phyloP scores from a whole-genome alignment of 306 rosid genomes.

The Benincasa hispida region DNA sequence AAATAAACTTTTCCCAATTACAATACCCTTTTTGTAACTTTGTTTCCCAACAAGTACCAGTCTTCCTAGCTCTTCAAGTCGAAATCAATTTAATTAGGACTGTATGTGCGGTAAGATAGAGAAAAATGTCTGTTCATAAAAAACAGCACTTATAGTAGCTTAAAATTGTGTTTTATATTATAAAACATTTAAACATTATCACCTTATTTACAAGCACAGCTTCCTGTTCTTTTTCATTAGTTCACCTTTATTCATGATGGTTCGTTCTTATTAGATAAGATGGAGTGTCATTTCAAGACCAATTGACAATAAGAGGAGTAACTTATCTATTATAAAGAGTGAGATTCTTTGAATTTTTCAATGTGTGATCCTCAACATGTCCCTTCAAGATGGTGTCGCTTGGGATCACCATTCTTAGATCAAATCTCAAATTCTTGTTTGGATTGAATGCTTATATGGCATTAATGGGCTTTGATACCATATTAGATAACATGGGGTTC shows the following conservation, averaged over 20 bases:
- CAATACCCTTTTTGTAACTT: background rate
- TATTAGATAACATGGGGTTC: too few relatives aligned
- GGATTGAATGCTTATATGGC: too few relatives aligned
- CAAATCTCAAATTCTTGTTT: too few relatives aligned
- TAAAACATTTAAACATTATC: background rate
- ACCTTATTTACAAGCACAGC: background rate
- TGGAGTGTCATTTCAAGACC: too few relatives aligned
- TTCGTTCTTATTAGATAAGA: too few relatives aligned
- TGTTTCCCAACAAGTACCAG: background rate
- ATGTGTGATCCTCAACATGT: too few relatives aligned
- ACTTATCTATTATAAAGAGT: too few relatives aligned
- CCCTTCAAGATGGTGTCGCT: too few relatives aligned
- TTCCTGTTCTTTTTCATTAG: background rate
- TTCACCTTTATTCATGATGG: background rate
- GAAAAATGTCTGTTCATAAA: background rate
- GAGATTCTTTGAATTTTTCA: too few relatives aligned
- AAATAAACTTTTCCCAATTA: background rate
- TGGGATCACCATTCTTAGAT: too few relatives aligned
- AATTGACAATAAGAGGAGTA: too few relatives aligned
- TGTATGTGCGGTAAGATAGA: background rate
- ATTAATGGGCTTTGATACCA: too few relatives aligned
- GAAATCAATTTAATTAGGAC: background rate
- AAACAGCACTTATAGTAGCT: background rate
- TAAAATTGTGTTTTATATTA: background rate
- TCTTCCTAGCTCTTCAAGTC: background rate